Percentiles rank a stretch among this genome's conserved stretches.
Evolutionary conservation across 169 alveolate species (phyloP).

Genomic region (Plasmodium vivax): DNA sequence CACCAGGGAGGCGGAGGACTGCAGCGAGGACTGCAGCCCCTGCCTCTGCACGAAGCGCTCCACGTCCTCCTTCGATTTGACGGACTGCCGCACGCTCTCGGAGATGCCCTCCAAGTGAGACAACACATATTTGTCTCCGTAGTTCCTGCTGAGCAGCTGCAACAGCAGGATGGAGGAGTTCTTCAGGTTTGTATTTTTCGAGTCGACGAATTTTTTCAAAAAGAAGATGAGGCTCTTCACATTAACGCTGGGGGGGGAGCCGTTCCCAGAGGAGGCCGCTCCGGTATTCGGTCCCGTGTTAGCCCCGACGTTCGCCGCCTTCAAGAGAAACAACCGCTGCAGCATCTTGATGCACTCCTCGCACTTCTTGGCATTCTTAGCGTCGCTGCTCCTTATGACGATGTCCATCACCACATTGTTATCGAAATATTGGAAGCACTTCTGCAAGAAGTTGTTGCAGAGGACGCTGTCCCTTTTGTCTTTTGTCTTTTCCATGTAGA

Average conservation of each 20-base stretch:
- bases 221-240: conserved; percentile 51
- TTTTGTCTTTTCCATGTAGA: conserved; percentile 42
- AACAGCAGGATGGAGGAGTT: conserved; percentile 55
- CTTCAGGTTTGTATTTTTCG: conserved; percentile 56
- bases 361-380: conserved; percentile 58
- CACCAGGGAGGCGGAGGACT: not conserved
- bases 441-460: conserved; percentile 47
- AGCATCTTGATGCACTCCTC: conserved; percentile 57
- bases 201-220: conserved; percentile 68
- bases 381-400: conserved; percentile 20
- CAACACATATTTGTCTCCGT: conserved; percentile 52
- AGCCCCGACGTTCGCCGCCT: not conserved
- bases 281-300: not conserved
- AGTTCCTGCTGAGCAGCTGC: conserved; percentile 55
- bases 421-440: conserved; percentile 61
- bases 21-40: not conserved
- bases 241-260: conserved; percentile 1
- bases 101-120: conserved; percentile 72
- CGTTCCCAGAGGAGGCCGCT: not conserved
- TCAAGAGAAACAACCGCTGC: conserved; percentile 39
- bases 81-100: conserved; percentile 28
- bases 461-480: conserved; percentile 55
- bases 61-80: conserved; percentile 61
- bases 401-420: conserved; percentile 41
- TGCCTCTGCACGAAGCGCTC: conserved; percentile 38